Conservation (phyloP, 1,284 basidiomycete genomes). For the Ceratorhiza oryzae-sativae region DNA sequence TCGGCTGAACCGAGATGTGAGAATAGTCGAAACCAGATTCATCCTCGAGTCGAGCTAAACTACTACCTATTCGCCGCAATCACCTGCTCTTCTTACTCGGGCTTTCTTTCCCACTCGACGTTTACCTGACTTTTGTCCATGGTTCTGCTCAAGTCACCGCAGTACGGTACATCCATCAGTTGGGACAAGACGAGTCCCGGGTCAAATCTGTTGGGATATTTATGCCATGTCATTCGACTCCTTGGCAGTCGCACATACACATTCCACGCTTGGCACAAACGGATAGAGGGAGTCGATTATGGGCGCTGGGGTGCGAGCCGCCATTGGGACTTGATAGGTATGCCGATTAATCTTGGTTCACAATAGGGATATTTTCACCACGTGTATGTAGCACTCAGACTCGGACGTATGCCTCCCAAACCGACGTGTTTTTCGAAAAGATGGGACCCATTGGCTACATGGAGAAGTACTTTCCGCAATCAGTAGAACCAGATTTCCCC, state of each 20-base stretch:
- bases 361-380: conserved; percentile 36
- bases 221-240: conserved; percentile 99
- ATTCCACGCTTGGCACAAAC: conserved; percentile 49
- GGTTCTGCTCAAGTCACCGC: conserved; percentile 79
- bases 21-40: conserved; percentile 39
- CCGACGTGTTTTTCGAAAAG: conserved; percentile 76
- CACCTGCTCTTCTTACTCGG: conserved; percentile 58
- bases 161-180: conserved; percentile 63
- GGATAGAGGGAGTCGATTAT: conserved; percentile 65
- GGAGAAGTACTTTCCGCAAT: conserved; percentile 64
- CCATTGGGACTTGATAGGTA: conserved; percentile 67
- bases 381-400: conserved; percentile 54
- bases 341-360: conserved; percentile 46
- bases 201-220: conserved; percentile 78
- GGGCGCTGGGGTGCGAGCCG: conserved; percentile 92
- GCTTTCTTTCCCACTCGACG: conserved; percentile 63
- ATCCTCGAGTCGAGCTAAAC: conserved; percentile 38
- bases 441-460: conserved; percentile 73
- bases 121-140: conserved; percentile 77
- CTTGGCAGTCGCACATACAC: conserved; percentile 92
- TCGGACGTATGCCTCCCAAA: conserved; percentile 77
- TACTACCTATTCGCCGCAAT: conserved; percentile 50
- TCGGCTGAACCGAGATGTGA: conserved; percentile 9
- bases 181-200: conserved; percentile 45
- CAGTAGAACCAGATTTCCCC: conserved; percentile 71